Percentiles rank a stretch among this genome's conserved stretches.
Conservation (phyloP, 2,329 filamentous ascomycete species). For the Claviceps sp. region DNA sequence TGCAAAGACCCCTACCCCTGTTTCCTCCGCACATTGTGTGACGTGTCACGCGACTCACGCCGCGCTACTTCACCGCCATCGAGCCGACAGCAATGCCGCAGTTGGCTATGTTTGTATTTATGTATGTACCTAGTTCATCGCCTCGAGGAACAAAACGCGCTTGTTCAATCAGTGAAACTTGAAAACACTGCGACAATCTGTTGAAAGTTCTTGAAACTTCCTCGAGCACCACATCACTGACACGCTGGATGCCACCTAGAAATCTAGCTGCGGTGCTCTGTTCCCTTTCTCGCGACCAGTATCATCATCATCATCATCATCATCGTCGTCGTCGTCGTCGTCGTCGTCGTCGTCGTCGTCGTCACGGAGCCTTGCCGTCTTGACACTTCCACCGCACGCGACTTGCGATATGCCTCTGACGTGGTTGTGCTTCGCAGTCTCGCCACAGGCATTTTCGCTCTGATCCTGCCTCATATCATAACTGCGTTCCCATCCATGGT, state of each 20-base stretch:
- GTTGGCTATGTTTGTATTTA: too few relatives aligned
- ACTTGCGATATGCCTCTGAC: constrained; percentile 31
- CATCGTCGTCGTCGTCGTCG: constrained; percentile 10
- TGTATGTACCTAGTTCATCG: too few relatives aligned
- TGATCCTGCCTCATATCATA: constrained; percentile 25
- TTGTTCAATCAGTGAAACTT: not conserved
- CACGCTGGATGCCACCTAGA: not conserved
- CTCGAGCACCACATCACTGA: not conserved
- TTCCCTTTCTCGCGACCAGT: not conserved
- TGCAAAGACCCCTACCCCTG: too few relatives aligned
- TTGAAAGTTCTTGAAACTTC: not conserved
- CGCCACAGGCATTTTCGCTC: constrained; percentile 29
- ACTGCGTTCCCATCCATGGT: constrained; percentile 14
- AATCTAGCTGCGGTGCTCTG: not conserved
- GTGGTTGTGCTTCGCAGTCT: constrained; percentile 28
- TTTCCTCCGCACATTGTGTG: too few relatives aligned
- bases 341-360: constrained; percentile 10
- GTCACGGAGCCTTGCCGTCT: constrained; percentile 29
- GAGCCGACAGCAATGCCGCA: too few relatives aligned
- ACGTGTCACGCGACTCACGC: too few relatives aligned
- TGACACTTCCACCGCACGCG: constrained; percentile 28
- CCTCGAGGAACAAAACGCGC: too few relatives aligned
- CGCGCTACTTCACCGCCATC: not conserved
- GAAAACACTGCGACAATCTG: not conserved
- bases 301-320: not conserved